Evolutionary conservation across 1,284 basidiomycete genomes (phyloP), one percentile per base, ranked within the genome.

Genomic region (Athelia sp.): DNA sequence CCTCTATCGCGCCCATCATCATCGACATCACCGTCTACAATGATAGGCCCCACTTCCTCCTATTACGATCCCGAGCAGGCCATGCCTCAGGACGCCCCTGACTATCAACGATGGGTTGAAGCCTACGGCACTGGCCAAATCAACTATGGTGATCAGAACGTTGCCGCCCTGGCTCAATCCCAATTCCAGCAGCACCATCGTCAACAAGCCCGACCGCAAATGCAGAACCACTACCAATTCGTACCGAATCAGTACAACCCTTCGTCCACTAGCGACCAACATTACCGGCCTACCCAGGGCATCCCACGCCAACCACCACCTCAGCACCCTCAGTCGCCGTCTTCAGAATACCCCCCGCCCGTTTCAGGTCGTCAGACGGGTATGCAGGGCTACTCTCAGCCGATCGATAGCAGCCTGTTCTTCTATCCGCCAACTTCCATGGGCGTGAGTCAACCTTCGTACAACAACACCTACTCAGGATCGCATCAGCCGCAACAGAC

Each of bases 31-130:
- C 19, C 4, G 4, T 40, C 36, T 4, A n/a, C 36, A 40, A 48
- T 48, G 47, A 48, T 48, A 6, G 34, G 34, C 11, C 36, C 36
- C 3, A 48, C 34, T 3, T 43, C 34, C 9, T 40, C 47, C 6
- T 48, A 40, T 38, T 48, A 48, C 47, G 47, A 48, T 36, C 47
- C 47, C 24, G 47, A 40, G 21, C 47, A 48, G 19, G 47, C 47
- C n/a, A 15, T 24, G 13, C n/a, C n/a, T 6, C 47, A 40, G 19
- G 36, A 48, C 19, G 18, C 19, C 3, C 17, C 19, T 18, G 36
- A 48, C 36, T 48, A 48, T 29, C 47, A 48, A 36, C 47, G 24
- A 38, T 48, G 47, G 47, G 21, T 48, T 22, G 47, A 48, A 11
- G 47, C 47, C 21, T 48, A 43, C 35, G 19, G 13, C 34, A 34